Evolutionary conservation across 73 alveolate genomes (phyloP).

Genomic region (Tetrahymena elliotti): DNA sequence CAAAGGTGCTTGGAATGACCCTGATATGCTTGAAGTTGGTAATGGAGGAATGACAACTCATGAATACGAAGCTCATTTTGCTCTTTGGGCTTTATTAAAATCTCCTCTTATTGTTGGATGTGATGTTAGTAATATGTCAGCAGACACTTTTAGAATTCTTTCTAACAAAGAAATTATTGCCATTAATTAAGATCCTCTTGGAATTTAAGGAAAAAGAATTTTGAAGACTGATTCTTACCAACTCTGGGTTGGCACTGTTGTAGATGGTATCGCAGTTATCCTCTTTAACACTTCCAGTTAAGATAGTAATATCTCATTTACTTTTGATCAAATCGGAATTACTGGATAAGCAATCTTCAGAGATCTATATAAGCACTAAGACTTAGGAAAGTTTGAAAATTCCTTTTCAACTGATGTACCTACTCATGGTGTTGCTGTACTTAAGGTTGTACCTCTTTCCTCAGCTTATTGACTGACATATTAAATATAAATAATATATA

Average conservation of each 20-base stretch:
- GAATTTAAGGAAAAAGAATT: slow-evolving; percentile 68
- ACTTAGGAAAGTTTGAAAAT: not conserved
- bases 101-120: slow-evolving; percentile 94
- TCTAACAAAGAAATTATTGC: slow-evolving; percentile 81
- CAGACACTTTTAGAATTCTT: slow-evolving; percentile 58
- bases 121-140: slow-evolving; percentile 66
- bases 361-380: slow-evolving; percentile 10
- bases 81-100: slow-evolving; percentile 94
- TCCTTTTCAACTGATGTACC: not conserved
- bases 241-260: slow-evolving; percentile 10
- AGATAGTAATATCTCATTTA: not conserved
- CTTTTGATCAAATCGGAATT: slow-evolving; percentile 11
- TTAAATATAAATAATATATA: too few relatives aligned
- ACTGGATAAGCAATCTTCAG: not conserved
- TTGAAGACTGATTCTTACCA: not conserved
- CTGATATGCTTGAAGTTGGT: slow-evolving; percentile 97
- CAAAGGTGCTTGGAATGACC: slow-evolving; percentile 99
- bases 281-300: slow-evolving; percentile 5
- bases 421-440: slow-evolving; percentile 14
- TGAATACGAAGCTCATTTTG: slow-evolving; percentile 91
- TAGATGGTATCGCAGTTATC: slow-evolving; percentile 23
- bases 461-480: not conserved
- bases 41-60: slow-evolving; percentile 81
- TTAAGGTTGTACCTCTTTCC: not conserved
- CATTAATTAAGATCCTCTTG: slow-evolving; percentile 89